Conservation (phyloP, 345 rosid genomes). For the Firmiana major region DNA sequence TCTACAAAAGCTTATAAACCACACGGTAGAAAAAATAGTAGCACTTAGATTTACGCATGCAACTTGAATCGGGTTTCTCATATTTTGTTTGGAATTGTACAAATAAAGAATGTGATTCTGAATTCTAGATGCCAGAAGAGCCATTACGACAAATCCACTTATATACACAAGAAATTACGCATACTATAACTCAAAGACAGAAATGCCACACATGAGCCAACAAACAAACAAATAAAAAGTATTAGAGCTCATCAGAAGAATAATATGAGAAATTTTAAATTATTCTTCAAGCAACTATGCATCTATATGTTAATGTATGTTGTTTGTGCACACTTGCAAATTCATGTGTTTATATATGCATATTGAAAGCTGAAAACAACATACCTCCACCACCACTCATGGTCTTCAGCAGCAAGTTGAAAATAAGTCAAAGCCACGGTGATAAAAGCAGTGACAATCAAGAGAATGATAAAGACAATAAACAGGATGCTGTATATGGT, state of each 20-base stretch:
- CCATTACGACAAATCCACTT: not conserved
- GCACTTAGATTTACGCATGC: not conserved
- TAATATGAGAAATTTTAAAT: not conserved
- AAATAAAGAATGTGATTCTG: not conserved
- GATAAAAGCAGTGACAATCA: constrained; percentile 50
- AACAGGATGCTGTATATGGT: constrained; percentile 58
- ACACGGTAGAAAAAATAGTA: not conserved
- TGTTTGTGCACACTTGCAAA: not conserved
- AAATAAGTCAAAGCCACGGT: constrained; percentile 53
- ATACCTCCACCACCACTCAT: constrained; percentile 64
- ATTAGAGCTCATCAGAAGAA: not conserved
- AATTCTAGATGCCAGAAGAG: not conserved
- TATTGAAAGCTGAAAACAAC: not conserved
- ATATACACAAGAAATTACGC: not conserved
- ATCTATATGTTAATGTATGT: not conserved
- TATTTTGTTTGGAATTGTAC: not conserved
- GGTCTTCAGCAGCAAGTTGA: constrained; percentile 54
- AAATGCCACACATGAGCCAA: not conserved
- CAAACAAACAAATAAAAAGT: not conserved
- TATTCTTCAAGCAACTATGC: not conserved
- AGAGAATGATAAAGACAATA: constrained; percentile 50
- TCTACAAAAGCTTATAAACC: not conserved
- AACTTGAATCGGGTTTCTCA: not conserved
- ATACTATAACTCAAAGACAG: not conserved
- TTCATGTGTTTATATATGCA: not conserved